Evolutionary conservation across 768 basidiomycete species (phyloP).

Genomic region (Agrocybe praecox): DNA sequence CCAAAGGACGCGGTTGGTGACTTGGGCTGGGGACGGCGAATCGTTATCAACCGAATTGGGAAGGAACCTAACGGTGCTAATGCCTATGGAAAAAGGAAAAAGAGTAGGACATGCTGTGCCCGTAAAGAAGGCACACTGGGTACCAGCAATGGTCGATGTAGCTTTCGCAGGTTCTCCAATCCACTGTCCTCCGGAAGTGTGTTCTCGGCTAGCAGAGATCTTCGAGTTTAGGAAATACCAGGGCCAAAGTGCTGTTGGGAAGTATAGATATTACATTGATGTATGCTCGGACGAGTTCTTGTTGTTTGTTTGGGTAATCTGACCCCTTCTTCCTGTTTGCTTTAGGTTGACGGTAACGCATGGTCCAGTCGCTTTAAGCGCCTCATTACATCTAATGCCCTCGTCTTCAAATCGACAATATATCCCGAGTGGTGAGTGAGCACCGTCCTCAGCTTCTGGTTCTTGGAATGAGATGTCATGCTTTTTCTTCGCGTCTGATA

Average conservation of each 20-base stretch:
- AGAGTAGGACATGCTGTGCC: slow-evolving; percentile 35
- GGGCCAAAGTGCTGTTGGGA: slow-evolving; percentile 40
- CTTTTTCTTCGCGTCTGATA: background rate
- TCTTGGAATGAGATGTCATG: background rate
- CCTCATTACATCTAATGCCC: slow-evolving; percentile 57
- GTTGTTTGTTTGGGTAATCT: background rate
- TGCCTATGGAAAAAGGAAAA: slow-evolving; percentile 19
- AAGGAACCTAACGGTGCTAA: slow-evolving; percentile 35
- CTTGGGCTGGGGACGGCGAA: slow-evolving; percentile 18
- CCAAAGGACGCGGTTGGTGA: slow-evolving; percentile 16
- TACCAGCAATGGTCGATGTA: slow-evolving; percentile 55
- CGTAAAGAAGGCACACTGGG: slow-evolving; percentile 31
- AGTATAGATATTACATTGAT: slow-evolving; percentile 63
- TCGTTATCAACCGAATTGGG: slow-evolving; percentile 11
- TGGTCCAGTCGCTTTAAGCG: slow-evolving; percentile 70
- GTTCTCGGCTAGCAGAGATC: slow-evolving; percentile 39
- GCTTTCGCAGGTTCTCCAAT: slow-evolving; percentile 47
- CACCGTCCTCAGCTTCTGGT: background rate
- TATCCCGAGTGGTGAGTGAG: slow-evolving; percentile 65
- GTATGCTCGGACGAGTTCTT: slow-evolving; percentile 28
- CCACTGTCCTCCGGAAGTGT: slow-evolving; percentile 42
- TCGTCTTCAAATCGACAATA: slow-evolving; percentile 64
- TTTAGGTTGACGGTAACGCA: slow-evolving; percentile 57
- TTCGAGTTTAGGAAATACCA: slow-evolving; percentile 52
- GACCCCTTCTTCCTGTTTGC: background rate